Percentiles rank a stretch among this genome's conserved stretches.
These are phyloP conservation scores for Saccharomycodes ludwigii DNA, from an alignment of 805 yeast species.

Conservation along the genomic window DNA sequence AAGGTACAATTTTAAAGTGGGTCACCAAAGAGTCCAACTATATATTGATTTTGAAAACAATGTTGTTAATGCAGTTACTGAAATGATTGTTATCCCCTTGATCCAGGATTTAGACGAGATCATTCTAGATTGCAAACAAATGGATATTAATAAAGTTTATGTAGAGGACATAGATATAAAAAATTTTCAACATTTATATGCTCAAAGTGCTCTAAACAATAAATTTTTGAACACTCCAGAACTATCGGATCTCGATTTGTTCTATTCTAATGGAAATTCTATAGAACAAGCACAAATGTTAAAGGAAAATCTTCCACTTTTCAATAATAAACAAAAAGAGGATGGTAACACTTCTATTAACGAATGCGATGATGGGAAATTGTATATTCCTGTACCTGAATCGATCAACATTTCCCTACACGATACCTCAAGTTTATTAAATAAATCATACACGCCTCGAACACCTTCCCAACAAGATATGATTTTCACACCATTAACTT, in stretches of 20 bases:
- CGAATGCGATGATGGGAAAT: conserved; percentile 9
- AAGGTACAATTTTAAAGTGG: conserved; percentile 41
- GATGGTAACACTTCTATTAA: too few species aligned
- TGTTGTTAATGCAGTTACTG: conserved; percentile 61
- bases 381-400: conserved; percentile 11
- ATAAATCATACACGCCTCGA: too few species aligned
- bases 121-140: conserved; percentile 70
- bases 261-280: conserved; percentile 5
- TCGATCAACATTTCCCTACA: conserved; percentile 31
- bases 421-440: too few species aligned
- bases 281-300: conserved; percentile 3
- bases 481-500: conserved; percentile 59
- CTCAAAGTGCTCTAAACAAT: too few species aligned
- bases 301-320: too few species aligned
- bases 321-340: too few species aligned
- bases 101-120: conserved; percentile 42
- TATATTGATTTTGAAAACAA: conserved; percentile 66
- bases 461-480: conserved; percentile 30
- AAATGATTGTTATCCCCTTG: conserved; percentile 68
- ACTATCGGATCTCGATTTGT: too few species aligned
- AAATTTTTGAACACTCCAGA: too few species aligned
- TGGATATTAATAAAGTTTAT: conserved; percentile 47
- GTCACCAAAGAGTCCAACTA: conserved; percentile 71
- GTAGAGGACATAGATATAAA: conserved; percentile 61
- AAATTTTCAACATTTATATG: too few species aligned